Conservation (phyloP, 495 filamentous ascomycete species). For the Hyaloscypha variabilis region DNA sequence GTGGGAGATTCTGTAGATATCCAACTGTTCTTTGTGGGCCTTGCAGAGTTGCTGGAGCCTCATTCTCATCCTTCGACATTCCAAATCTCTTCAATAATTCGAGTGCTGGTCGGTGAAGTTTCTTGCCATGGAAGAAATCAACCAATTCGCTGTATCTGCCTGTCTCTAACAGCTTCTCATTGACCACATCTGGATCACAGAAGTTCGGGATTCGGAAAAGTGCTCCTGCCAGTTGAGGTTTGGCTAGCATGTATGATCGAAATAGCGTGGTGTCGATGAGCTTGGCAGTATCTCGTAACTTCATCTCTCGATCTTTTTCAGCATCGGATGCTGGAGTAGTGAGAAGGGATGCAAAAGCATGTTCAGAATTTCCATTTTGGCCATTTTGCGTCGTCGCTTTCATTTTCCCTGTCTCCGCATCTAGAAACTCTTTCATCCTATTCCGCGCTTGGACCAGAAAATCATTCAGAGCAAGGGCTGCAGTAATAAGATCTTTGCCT, state of each 20-base stretch:
- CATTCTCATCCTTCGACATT: slow-evolving; percentile 64
- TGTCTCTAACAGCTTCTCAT: slow-evolving; percentile 85
- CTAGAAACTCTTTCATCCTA: slow-evolving; percentile 79
- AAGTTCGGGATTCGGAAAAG: slow-evolving; percentile 97
- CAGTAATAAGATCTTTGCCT: slow-evolving; percentile 78
- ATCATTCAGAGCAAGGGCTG: slow-evolving; percentile 77
- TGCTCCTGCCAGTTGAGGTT: slow-evolving; percentile 80
- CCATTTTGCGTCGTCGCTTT: slow-evolving; percentile 54
- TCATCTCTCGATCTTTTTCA: slow-evolving; percentile 66
- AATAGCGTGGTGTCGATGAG: slow-evolving; percentile 94
- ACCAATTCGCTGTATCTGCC: slow-evolving; percentile 92
- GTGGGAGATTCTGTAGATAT: slow-evolving; percentile 88
- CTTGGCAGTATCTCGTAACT: slow-evolving; percentile 72
- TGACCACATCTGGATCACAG: slow-evolving; percentile 94
- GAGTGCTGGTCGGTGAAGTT: slow-evolving; percentile 84
- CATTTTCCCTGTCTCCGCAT: slow-evolving; percentile 72
- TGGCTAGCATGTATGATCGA: slow-evolving; percentile 87
- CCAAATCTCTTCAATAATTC: slow-evolving; percentile 85
- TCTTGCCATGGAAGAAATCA: slow-evolving; percentile 96
- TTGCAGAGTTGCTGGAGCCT: slow-evolving; percentile 67
- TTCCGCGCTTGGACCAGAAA: slow-evolving; percentile 85
- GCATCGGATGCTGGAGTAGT: slow-evolving; percentile 48
- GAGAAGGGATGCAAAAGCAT: slow-evolving; percentile 51
- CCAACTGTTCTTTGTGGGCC: slow-evolving; percentile 82
- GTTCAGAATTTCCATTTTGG: slow-evolving; percentile 51